These are phyloP conservation scores for Backusella luteola DNA, from an alignment of 192 early-diverging fungal species.

Conservation along the genomic window DNA sequence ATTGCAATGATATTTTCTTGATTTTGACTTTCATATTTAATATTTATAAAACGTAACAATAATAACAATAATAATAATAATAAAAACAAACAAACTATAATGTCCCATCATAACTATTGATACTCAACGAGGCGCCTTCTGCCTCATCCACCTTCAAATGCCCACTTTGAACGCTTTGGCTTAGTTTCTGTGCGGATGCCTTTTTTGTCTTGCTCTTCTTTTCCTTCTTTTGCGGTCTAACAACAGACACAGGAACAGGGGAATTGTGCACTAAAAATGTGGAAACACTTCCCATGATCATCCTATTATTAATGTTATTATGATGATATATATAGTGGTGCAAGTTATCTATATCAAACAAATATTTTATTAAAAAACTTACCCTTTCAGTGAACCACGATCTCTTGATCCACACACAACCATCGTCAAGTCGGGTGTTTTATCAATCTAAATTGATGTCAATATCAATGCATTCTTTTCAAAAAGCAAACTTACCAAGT, in stretches of 20 bases:
- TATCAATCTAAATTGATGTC: slow-evolving; percentile 1
- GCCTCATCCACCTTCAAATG: slow-evolving; percentile 36
- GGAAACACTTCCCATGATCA: slow-evolving; percentile 49
- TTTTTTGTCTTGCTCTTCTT: slow-evolving; percentile 23
- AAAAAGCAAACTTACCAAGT: slow-evolving; percentile 18
- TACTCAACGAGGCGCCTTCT: slow-evolving; percentile 8
- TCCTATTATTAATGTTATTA: slow-evolving; percentile 14
- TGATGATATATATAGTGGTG: too few species aligned
- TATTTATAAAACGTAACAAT: background rate
- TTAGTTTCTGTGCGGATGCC: slow-evolving; percentile 31
- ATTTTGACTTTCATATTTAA: slow-evolving; percentile 7
- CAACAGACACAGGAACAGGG: slow-evolving; percentile 49
- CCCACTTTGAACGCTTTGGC: slow-evolving; percentile 34
- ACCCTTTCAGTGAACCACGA: slow-evolving; percentile 48
- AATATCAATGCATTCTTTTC: background rate
- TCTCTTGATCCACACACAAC: slow-evolving; percentile 53
- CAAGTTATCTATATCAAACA: too few species aligned
- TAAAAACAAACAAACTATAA: background rate
- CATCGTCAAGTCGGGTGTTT: slow-evolving; percentile 32
- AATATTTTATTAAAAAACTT: background rate
- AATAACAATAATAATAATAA: background rate
- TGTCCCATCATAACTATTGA: slow-evolving; percentile 19
- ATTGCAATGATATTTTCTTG: slow-evolving; percentile 8
- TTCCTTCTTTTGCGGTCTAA: slow-evolving; percentile 44
- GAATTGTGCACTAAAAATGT: slow-evolving; percentile 52